Base-by-base conservation (phyloP, 2,329 filamentous ascomycete species). In the Zymoseptoria crescenta region DNA sequence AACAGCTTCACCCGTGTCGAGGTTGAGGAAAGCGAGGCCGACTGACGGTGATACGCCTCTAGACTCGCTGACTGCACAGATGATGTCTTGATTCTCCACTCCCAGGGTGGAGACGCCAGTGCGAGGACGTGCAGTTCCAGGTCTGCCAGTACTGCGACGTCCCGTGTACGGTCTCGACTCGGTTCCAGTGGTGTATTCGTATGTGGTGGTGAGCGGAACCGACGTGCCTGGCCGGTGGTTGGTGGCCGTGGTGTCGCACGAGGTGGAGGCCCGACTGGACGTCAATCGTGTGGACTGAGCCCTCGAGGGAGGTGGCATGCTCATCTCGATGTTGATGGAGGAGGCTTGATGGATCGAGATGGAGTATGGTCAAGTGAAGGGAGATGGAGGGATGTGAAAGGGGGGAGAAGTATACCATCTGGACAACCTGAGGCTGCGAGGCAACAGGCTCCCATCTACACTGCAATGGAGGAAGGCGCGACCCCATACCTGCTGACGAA, bases 11-110 rank as follows among this genome's bases (percentile, higher is more conserved):
- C 88, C 89, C 2, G 89, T 92, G 49, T 89, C 87, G 2, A 95
- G 79, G 69, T 97, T 95, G 69, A 96, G 80, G 69, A 96, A 92
- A 2, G 91, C 89, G 49, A 96, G 79, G 0, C 93, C 92, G 1
- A 97, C 87, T 0, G 86, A 88, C 0, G 91, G 91, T 21, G 89
- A 87, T 4, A 96, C 83, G 4, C 91, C 91, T n/a, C 92, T 87
- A 50, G 89, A 91, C 72, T 96, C 91, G 67, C 85, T 89, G 54
- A 96, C 75, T 3, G 93, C 92, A 73, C 93, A 97, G n/a, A 96
- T 79, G 56, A 96, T 84, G 62, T 88, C 84, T 67, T 93, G 87
- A 24, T 77, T 76, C 62, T 80, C 79, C 52, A 81, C 72, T 30
- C 80, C 83, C 51, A 83, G 78, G 2, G 81, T 83, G 1, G 84